Evolutionary conservation across 768 basidiomycete species (phyloP).

Genomic region (Hericium erinaceus): DNA sequence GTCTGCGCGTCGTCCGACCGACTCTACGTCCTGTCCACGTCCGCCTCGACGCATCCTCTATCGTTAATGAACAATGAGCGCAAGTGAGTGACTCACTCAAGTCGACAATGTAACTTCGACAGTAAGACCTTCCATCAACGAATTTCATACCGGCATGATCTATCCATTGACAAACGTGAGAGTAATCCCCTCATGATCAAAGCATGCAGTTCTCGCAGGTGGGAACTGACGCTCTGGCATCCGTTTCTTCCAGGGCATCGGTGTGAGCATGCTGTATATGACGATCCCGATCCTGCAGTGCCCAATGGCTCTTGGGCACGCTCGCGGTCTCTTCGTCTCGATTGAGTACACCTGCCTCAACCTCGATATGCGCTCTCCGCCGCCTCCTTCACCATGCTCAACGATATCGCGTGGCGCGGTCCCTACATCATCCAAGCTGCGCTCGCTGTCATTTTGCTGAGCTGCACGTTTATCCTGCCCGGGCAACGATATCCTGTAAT

Average conservation of each 20-base stretch:
- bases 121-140: no score
- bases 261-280: conserved; percentile 46
- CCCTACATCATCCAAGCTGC: conserved; percentile 45
- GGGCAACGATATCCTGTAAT: conserved; percentile 3
- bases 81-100: no score
- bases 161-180: no score
- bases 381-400: conserved; percentile 37
- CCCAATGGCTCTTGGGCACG: conserved; percentile 17
- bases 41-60: no score
- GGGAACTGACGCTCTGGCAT: no score
- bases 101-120: no score
- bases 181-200: no score
- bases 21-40: no score
- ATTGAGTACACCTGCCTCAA: conserved; percentile 47
- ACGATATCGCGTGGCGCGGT: conserved; percentile 45
- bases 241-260: conserved; percentile 42
- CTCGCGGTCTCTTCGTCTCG: conserved; percentile 43
- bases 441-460: conserved; percentile 36
- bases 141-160: no score
- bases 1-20: no score
- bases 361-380: conserved; percentile 37
- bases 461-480: conserved; percentile 39
- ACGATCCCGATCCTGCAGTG: conserved; percentile 10
- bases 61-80: no score
- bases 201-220: no score